Base-by-base conservation (phyloP, 192 early-diverging fungal genomes). In the Gamsiella multidivaricata region DNA sequence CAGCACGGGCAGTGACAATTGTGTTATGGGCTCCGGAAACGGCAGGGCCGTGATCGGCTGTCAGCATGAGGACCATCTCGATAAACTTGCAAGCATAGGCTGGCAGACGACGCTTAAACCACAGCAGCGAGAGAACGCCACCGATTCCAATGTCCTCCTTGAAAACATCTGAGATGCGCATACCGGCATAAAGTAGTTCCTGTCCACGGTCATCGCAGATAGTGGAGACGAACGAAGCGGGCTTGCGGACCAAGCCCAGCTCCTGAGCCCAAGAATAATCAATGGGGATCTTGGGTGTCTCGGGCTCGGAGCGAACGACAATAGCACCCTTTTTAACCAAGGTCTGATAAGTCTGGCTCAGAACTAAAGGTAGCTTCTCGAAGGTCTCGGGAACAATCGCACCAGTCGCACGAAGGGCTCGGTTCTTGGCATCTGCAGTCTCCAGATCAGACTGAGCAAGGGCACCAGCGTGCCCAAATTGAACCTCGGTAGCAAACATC, bases 251-350 rank as follows among this genome's bases (percentile, higher is more conserved):
- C 52, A 99, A 89, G 11, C 97, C 97, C 34, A 99, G 88, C 86
- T 99, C 97, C 85, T 97, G 95, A 33, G 97, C 97, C 97, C 97
- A 99, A 12, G 95, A 90, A 81, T 99, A 99, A 86, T 99, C 97
- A 71, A 99, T 97, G 25, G 97, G 97, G 69, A 99, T 97, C 90
- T 97, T 97, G 65, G 97, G 97, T 33, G 90, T 82, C 75, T 95
- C 93, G n/a, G 96, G 95, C 81, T 99, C 97, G 23, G 91, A 65
- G 37, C 67, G 69, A 42, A 92, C 90, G 43, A 88, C 85, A 34
- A 99, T 91, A 29, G 79, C 78, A 23, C 91, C 91, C 37, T 87
- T 71, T 65, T 86, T 81, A 52, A 96, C 91, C 72, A 97, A 89
- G 29, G 91, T 83, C 42, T 83, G 70, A 84, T 92, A 99, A 28